phyloP scores from a whole-genome alignment of 1,284 basidiomycete species.

The Pseudozyma pruni region DNA sequence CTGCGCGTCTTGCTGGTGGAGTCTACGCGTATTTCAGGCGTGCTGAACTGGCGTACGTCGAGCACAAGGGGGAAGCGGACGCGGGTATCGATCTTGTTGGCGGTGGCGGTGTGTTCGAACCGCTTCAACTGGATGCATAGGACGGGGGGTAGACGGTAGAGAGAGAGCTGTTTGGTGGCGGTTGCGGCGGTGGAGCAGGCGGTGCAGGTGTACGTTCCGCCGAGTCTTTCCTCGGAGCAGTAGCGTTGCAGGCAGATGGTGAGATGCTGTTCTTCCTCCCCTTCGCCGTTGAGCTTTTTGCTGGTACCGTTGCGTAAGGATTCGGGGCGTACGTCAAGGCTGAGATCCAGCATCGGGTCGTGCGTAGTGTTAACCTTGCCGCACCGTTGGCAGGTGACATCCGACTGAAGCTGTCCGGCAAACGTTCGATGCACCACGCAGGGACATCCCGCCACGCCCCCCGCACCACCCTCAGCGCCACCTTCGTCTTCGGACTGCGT shows the following conservation, averaged over 20 bases:
- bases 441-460: conserved; percentile 73
- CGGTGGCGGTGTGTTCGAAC: conserved; percentile 81
- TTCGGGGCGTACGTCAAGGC: conserved; percentile 76
- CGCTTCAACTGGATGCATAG: conserved; percentile 97
- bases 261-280: conserved; percentile 55
- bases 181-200: conserved; percentile 40
- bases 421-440: conserved; percentile 94
- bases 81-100: conserved; percentile 80
- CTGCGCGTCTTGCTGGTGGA: not conserved
- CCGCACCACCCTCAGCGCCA: conserved; percentile 16
- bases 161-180: conserved; percentile 78
- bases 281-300: conserved; percentile 20
- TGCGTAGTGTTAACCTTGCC: conserved; percentile 80
- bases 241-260: conserved; percentile 56
- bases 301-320: conserved; percentile 30
- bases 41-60: conserved; percentile 89
- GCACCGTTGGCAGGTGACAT: conserved; percentile 83
- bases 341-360: conserved; percentile 91
- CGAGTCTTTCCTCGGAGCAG: conserved; percentile 60
- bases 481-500: conserved; percentile 44
- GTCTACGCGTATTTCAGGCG: conserved; percentile 69
- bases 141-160: conserved; percentile 86
- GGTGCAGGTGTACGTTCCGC: conserved; percentile 72
- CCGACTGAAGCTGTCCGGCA: conserved; percentile 84
- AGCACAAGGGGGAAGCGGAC: conserved; percentile 84